A percentile compares a stretch with the other conserved stretches of the same genome.
Evolutionary conservation across 2,329 filamentous ascomycete genomes (phyloP).

Genomic region (Colletotrichum magnum): DNA sequence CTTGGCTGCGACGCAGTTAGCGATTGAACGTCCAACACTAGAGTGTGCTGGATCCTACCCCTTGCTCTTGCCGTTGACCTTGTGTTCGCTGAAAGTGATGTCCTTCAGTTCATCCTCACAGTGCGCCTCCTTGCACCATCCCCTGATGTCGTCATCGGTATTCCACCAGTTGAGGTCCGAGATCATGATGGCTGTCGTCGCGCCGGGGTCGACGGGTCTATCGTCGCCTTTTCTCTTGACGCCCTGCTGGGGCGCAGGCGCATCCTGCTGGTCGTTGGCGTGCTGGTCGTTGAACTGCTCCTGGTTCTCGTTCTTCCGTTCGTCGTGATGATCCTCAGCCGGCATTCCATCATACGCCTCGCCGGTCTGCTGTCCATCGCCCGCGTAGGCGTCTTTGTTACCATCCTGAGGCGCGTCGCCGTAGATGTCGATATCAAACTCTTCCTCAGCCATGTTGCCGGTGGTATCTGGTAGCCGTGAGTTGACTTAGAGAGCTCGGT

Average conservation of each 20-base stretch:
- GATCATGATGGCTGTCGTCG: conserved; percentile 82
- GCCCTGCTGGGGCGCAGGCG: conserved; percentile 62
- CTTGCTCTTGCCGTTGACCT: conserved; percentile 99
- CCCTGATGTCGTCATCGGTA: conserved; percentile 93
- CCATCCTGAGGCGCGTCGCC: conserved; percentile 66
- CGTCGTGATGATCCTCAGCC: conserved; percentile 54
- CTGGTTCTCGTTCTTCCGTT: conserved; percentile 55
- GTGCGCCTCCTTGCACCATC: conserved; percentile 84
- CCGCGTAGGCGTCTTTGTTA: conserved; percentile 54
- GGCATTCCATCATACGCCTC: conserved; percentile 45
- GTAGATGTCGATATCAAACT: conserved; percentile 82
- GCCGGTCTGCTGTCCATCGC: conserved; percentile 45
- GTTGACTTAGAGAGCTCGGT: conserved; percentile 33
- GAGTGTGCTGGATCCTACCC: conserved; percentile 70
- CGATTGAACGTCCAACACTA: background rate
- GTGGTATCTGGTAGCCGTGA: conserved; percentile 35
- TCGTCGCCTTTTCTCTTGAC: conserved; percentile 75
- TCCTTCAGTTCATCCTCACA: conserved; percentile 91
- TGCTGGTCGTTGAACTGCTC: conserved; percentile 40
- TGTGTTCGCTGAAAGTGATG: conserved; percentile 97
- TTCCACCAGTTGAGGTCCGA: conserved; percentile 98
- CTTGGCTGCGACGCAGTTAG: conserved; percentile 66
- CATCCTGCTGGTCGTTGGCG: conserved; percentile 47
- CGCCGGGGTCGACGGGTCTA: conserved; percentile 70
- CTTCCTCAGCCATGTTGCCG: conserved; percentile 75